Conservation (phyloP, 306 rosid species). For the Geum urbanum region DNA sequence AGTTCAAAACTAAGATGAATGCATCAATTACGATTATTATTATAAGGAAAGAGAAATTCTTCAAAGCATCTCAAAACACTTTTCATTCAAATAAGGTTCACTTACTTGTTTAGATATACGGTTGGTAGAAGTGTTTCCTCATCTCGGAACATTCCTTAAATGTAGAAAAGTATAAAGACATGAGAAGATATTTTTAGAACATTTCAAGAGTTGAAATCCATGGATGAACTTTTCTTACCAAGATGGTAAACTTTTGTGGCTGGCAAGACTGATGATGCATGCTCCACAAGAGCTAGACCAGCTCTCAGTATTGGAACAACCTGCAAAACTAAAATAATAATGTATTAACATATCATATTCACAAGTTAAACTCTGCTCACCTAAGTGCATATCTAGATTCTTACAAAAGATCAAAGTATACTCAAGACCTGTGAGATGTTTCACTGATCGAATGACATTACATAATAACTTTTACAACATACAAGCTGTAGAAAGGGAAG, state of each 20-base stretch:
- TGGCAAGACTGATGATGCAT: conserved; percentile 73
- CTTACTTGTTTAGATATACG: conserved; percentile 88
- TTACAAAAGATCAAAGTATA: background rate
- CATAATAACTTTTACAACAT: background rate
- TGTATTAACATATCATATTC: conserved; percentile 22
- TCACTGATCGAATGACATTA: background rate
- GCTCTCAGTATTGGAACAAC: conserved; percentile 90
- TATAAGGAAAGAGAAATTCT: background rate
- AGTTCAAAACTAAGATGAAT: background rate
- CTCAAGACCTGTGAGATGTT: background rate
- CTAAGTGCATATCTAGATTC: background rate
- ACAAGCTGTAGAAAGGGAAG: background rate
- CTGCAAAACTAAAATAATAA: conserved; percentile 39
- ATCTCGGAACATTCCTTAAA: conserved; percentile 64
- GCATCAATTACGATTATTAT: background rate
- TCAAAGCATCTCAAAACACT: background rate
- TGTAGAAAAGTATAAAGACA: conserved; percentile 17
- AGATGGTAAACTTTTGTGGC: conserved; percentile 81
- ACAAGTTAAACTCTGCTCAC: conserved; percentile 19
- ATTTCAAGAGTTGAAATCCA: background rate
- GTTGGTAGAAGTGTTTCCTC: conserved; percentile 89
- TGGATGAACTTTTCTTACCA: conserved; percentile 44
- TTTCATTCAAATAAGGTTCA: background rate
- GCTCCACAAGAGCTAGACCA: conserved; percentile 85
- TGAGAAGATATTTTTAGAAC: background rate